A percentile compares a stretch with the other conserved stretches of the same genome.
Conservation (phyloP, 371 early-diverging fungal species). For the Rhizopus microsporus region DNA sequence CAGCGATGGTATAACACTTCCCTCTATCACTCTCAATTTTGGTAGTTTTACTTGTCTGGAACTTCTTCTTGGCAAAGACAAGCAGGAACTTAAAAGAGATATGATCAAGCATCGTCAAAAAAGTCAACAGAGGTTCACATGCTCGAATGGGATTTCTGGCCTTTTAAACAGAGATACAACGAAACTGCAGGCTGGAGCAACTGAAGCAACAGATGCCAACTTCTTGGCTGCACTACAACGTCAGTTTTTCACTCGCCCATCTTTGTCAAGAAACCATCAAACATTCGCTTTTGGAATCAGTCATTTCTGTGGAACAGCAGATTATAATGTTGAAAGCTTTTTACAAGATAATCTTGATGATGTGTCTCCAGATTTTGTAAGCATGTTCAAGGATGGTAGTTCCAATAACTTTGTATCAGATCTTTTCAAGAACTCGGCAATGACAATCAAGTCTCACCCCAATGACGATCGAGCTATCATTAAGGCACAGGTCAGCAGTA, state of each 20-base stretch:
- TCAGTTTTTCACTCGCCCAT: constrained; percentile 32
- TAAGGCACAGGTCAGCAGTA: constrained; percentile 58
- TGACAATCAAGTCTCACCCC: constrained; percentile 85
- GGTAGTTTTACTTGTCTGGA: too few relatives aligned
- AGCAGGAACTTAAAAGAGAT: constrained; percentile 11
- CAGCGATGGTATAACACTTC: constrained; percentile 48
- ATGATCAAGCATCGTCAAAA: constrained; percentile 8
- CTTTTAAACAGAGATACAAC: constrained; percentile 63
- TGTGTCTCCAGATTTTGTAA: constrained; percentile 81
- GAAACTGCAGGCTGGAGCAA: constrained; percentile 41
- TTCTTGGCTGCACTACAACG: constrained; percentile 45
- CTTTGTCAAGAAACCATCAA: constrained; percentile 37
- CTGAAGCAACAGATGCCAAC: constrained; percentile 56
- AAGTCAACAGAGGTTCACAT: background rate
- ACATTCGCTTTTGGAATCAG: constrained; percentile 69
- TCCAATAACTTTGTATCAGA: constrained; percentile 80
- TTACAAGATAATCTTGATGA: constrained; percentile 74
- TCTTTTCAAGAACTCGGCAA: constrained; percentile 77
- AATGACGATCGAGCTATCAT: constrained; percentile 62
- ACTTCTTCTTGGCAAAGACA: constrained; percentile 41
- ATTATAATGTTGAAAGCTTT: constrained; percentile 70
- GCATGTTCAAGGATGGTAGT: constrained; percentile 68
- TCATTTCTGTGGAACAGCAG: constrained; percentile 74
- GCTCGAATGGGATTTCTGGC: constrained; percentile 49
- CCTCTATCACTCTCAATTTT: constrained; percentile 14